Percentiles rank a stretch among this genome's conserved stretches.
Evolutionary conservation across 352 stramenopile species (phyloP).

Genomic region (Phytophthora hibernalis): DNA sequence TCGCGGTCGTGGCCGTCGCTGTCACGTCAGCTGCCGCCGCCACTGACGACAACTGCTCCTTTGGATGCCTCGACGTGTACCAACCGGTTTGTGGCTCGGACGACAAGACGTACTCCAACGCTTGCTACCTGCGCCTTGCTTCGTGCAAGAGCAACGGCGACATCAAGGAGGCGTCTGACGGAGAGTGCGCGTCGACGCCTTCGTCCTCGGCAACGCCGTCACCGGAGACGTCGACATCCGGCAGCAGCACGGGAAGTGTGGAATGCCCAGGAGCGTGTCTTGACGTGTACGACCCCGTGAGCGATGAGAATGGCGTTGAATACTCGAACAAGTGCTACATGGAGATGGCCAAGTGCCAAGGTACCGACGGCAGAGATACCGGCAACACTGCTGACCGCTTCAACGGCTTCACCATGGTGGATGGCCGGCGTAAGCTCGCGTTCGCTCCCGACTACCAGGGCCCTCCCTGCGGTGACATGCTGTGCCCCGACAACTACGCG

Average conservation of each 20-base stretch:
- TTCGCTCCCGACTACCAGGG: constrained; percentile 23
- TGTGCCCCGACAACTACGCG: constrained; percentile 32
- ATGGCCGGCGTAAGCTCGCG: constrained; percentile 16
- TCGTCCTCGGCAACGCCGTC: constrained; percentile 11
- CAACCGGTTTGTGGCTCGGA: constrained; percentile 52
- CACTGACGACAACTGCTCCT: constrained; percentile 20
- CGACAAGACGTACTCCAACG: constrained; percentile 52
- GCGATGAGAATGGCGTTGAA: constrained; percentile 37
- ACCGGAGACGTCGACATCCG: neutral
- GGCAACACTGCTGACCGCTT: constrained; percentile 6
- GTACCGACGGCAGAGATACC: no score
- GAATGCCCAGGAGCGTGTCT: constrained; percentile 13
- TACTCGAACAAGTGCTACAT: constrained; percentile 54
- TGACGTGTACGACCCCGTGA: constrained; percentile 35
- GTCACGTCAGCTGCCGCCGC: neutral
- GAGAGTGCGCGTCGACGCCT: constrained; percentile 30
- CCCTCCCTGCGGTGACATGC: constrained; percentile 13
- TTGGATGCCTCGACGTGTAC: constrained; percentile 30
- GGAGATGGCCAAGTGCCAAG: constrained; percentile 38
- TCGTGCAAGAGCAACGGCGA: constrained; percentile 40
- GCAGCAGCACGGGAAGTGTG: neutral
- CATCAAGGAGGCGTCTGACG: constrained; percentile 24
- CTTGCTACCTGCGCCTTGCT: constrained; percentile 35
- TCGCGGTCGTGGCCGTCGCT: constrained; percentile 17
- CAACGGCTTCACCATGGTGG: constrained; percentile 3